Conservation (phyloP, 2,329 filamentous ascomycete species). For the Hypoxylon sp. region DNA sequence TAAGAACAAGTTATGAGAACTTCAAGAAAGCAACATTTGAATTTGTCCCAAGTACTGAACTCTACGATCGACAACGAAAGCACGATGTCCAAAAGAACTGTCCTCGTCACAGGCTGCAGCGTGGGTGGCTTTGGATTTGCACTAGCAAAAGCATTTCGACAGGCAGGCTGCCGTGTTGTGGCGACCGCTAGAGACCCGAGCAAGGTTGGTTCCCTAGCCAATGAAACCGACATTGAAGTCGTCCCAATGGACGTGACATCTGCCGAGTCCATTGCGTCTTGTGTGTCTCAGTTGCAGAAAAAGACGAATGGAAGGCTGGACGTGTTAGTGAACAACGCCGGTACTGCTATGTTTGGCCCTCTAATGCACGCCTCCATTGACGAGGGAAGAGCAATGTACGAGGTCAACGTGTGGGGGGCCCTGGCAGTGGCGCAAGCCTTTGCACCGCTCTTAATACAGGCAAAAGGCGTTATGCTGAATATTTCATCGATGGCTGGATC, state of each 20-base stretch:
- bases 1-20: not conserved
- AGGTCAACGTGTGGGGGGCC: conserved; percentile 41
- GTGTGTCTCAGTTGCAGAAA: conserved; percentile 39
- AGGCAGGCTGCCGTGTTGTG: conserved; percentile 56
- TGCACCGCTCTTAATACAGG: conserved; percentile 42
- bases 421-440: conserved; percentile 44
- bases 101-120: conserved; percentile 59
- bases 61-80: not conserved
- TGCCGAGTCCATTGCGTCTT: conserved; percentile 45
- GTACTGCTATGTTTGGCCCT: conserved; percentile 11
- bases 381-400: conserved; percentile 31
- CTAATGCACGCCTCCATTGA: conserved; percentile 18
- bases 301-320: conserved; percentile 51
- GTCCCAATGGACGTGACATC: conserved; percentile 53
- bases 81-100: conserved; percentile 33
- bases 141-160: conserved; percentile 56
- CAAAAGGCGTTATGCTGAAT: conserved; percentile 16
- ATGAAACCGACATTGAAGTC: conserved; percentile 47
- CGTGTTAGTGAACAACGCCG: conserved; percentile 33
- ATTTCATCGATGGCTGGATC: conserved; percentile 26
- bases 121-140: conserved; percentile 58
- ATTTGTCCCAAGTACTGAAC: not conserved
- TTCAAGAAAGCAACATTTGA: not conserved
- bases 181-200: conserved; percentile 55
- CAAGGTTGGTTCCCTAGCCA: conserved; percentile 1